phyloP scores from a whole-genome alignment of 2,329 filamentous ascomycete genomes.

The Microcyclospora tardicrescens region DNA sequence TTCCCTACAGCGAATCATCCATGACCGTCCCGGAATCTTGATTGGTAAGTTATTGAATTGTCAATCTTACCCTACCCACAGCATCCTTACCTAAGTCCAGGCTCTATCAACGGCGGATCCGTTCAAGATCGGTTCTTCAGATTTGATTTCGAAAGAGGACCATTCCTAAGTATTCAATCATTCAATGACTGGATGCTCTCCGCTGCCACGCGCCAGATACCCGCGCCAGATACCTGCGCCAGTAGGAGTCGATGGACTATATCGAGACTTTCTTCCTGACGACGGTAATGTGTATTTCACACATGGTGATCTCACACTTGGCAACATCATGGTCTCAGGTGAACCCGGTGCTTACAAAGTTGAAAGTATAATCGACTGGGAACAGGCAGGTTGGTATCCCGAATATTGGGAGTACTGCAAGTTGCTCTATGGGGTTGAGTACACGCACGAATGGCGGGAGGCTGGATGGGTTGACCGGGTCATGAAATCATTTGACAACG shows the following conservation, averaged over 20 bases:
- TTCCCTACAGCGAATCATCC: background rate
- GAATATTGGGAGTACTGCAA: slow-evolving; percentile 10
- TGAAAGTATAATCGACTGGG: slow-evolving; percentile 10
- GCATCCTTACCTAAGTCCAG: background rate
- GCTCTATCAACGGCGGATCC: background rate
- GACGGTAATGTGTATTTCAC: slow-evolving; percentile 1
- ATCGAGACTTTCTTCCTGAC: slow-evolving; percentile 1
- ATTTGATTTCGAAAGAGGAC: background rate
- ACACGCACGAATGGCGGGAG: background rate
- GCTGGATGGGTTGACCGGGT: background rate
- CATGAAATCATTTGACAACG: background rate
- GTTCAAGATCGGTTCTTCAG: background rate
- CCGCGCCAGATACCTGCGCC: too few species aligned
- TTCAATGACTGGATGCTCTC: background rate
- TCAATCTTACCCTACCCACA: background rate
- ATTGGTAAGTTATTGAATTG: background rate
- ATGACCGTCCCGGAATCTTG: background rate
- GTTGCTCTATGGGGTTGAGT: background rate
- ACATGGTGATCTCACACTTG: background rate
- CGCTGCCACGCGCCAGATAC: background rate
- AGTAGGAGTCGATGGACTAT: background rate
- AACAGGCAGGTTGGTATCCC: slow-evolving; percentile 9
- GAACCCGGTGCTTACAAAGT: background rate
- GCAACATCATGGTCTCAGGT: background rate
- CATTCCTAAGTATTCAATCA: background rate